Conservation (phyloP, 805 yeast species). For the Wilhelminamyces savonicus region DNA sequence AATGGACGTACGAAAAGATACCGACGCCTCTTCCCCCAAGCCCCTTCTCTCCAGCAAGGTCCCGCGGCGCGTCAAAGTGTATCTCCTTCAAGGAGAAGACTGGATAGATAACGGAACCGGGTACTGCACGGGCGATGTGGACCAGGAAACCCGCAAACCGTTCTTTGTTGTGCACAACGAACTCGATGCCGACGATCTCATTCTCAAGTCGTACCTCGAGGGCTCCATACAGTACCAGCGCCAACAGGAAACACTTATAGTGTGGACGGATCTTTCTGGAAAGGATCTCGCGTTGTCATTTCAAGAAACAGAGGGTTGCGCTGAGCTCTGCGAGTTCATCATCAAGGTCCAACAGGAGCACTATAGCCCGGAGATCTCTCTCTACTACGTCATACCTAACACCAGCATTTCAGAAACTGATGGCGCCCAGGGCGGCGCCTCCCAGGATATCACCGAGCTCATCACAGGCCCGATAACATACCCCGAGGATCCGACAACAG, state of each 20-base stretch:
- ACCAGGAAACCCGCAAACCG: constrained; percentile 34
- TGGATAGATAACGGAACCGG: constrained; percentile 97
- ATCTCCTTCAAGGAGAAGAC: constrained; percentile 67
- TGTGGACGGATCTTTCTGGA: constrained; percentile 80
- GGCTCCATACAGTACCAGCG: constrained; percentile 82
- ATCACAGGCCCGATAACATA: constrained; percentile 73
- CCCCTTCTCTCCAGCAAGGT: constrained; percentile 8
- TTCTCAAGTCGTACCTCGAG: constrained; percentile 61
- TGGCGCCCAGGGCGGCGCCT: constrained; percentile 18
- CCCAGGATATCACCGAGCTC: constrained; percentile 60
- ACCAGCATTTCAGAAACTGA: no score
- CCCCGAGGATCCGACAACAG: constrained; percentile 51
- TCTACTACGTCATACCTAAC: constrained; percentile 55
- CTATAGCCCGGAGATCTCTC: constrained; percentile 57
- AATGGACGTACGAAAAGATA: no score
- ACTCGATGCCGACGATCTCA: constrained; percentile 46
- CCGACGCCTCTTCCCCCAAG: no score
- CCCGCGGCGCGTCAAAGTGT: constrained; percentile 87
- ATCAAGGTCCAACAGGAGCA: constrained; percentile 55
- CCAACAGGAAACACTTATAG: constrained; percentile 90
- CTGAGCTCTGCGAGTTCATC: constrained; percentile 74
- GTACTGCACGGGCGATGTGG: constrained; percentile 66
- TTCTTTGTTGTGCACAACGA: constrained; percentile 71
- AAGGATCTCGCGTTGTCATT: constrained; percentile 83
- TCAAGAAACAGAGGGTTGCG: constrained; percentile 89